phyloP scores from a whole-genome alignment of 495 filamentous ascomycete genomes.

The Lichina pygmaea region DNA sequence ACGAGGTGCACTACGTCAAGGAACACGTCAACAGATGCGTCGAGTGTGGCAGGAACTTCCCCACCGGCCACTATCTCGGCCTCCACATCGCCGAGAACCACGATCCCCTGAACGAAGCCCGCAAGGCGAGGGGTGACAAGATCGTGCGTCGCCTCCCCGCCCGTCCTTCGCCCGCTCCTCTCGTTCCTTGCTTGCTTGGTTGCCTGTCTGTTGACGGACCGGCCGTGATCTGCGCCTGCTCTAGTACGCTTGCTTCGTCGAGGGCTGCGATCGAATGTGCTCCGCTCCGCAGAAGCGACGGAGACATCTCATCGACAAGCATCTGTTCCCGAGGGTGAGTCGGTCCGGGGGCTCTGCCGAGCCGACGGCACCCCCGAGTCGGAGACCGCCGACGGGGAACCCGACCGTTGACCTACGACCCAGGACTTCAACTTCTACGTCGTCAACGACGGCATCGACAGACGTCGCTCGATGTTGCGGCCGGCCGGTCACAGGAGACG shows the following conservation, averaged over 20 bases:
- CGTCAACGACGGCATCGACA: conserved; percentile 70
- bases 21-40: conserved; percentile 62
- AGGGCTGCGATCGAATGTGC: conserved; percentile 69
- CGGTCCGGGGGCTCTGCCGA: too few species aligned
- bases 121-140: conserved; percentile 54
- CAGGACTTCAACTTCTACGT: conserved; percentile 74
- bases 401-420: too few species aligned
- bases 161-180: conserved; percentile 1
- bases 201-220: background rate
- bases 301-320: conserved; percentile 78
- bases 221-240: background rate
- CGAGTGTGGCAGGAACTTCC: conserved; percentile 40
- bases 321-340: conserved; percentile 56
- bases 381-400: too few species aligned
- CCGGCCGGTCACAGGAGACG: conserved; percentile 24
- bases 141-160: conserved; percentile 29
- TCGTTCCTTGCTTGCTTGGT: background rate
- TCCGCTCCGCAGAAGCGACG: conserved; percentile 57
- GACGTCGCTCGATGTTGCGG: conserved; percentile 46
- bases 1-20: conserved; percentile 65
- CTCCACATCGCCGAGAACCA: conserved; percentile 86
- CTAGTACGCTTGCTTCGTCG: conserved; percentile 71
- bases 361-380: too few species aligned
- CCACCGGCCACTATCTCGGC: conserved; percentile 29
- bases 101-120: conserved; percentile 48